A percentile compares a stretch with the other conserved stretches of the same genome.
Evolutionary conservation across 2,329 filamentous ascomycete species (phyloP).

Genomic region (Triangularia setosa): DNA sequence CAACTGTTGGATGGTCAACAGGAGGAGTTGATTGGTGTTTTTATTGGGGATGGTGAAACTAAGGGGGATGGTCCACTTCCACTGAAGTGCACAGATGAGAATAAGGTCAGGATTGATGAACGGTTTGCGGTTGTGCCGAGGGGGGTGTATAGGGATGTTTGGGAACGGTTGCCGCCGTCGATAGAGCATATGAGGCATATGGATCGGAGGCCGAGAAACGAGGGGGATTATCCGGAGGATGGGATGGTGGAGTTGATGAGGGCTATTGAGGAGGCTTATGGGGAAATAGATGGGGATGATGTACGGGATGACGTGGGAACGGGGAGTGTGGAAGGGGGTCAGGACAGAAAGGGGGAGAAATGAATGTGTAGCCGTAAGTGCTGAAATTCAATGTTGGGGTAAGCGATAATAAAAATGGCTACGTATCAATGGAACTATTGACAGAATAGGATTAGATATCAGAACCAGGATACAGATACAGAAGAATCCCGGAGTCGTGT

Average conservation of each 20-base stretch:
- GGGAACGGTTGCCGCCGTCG: slow-evolving; percentile 2
- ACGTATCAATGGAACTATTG: too few relatives aligned
- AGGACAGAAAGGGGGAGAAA: too few relatives aligned
- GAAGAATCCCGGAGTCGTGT: too few relatives aligned
- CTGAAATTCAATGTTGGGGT: too few relatives aligned
- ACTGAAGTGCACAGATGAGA: background rate
- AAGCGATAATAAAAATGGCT: too few relatives aligned
- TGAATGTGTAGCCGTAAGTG: too few relatives aligned
- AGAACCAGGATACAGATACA: too few relatives aligned
- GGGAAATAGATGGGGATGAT: background rate
- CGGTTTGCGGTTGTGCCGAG: slow-evolving; percentile 25
- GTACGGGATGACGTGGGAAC: background rate
- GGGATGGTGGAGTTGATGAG: background rate
- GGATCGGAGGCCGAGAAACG: background rate
- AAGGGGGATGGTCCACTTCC: background rate
- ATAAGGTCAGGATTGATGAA: slow-evolving; percentile 21
- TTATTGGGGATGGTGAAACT: background rate
- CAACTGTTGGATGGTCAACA: slow-evolving; percentile 11
- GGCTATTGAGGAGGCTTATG: background rate
- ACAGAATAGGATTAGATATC: too few relatives aligned
- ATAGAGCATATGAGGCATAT: background rate
- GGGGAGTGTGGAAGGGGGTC: too few relatives aligned
- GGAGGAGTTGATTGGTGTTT: background rate
- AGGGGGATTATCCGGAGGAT: background rate
- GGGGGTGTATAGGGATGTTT: slow-evolving; percentile 6